Evolutionary conservation across 805 yeast genomes (phyloP).

Genomic region (Schwanniomyces occidentalis): DNA sequence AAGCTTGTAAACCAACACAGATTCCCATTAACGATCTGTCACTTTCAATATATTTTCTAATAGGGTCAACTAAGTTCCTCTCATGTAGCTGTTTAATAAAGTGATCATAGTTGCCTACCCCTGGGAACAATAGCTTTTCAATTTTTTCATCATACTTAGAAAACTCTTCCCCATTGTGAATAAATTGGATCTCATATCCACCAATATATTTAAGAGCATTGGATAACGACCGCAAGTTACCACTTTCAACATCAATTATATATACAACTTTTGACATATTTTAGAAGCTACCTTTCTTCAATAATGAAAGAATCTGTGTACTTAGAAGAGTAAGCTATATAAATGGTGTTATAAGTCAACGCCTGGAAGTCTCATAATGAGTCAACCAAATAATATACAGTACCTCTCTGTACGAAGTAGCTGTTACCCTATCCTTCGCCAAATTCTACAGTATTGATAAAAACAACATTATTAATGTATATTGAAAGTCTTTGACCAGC

Average conservation of each 20-base stretch:
- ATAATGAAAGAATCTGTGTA: too few relatives aligned
- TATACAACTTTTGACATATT: conserved; percentile 41
- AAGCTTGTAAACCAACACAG: conserved; percentile 92
- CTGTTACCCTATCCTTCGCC: too few relatives aligned
- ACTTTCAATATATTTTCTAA: conserved; percentile 63
- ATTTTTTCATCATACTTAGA: conserved; percentile 42
- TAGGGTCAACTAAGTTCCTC: conserved; percentile 64
- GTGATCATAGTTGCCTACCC: conserved; percentile 97
- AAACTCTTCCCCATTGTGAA: conserved; percentile 60
- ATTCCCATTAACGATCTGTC: conserved; percentile 94
- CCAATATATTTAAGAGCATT: conserved; percentile 86
- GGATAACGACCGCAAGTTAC: conserved; percentile 83
- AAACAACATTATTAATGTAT: too few relatives aligned
- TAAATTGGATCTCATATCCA: conserved; percentile 56
- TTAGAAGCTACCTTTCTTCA: not conserved
- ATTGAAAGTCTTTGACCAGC: not conserved
- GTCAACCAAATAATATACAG: too few relatives aligned
- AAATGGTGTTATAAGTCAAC: too few relatives aligned
- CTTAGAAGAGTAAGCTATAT: too few relatives aligned
- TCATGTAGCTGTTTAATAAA: conserved; percentile 70
- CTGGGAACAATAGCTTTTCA: conserved; percentile 75
- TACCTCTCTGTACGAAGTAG: too few relatives aligned
- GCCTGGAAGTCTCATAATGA: too few relatives aligned
- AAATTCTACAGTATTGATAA: too few relatives aligned
- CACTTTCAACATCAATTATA: conserved; percentile 91